These are phyloP conservation scores for Tylopilus cervinicoccineus DNA, from an alignment of 768 basidiomycete genomes.

Conservation along the genomic window DNA sequence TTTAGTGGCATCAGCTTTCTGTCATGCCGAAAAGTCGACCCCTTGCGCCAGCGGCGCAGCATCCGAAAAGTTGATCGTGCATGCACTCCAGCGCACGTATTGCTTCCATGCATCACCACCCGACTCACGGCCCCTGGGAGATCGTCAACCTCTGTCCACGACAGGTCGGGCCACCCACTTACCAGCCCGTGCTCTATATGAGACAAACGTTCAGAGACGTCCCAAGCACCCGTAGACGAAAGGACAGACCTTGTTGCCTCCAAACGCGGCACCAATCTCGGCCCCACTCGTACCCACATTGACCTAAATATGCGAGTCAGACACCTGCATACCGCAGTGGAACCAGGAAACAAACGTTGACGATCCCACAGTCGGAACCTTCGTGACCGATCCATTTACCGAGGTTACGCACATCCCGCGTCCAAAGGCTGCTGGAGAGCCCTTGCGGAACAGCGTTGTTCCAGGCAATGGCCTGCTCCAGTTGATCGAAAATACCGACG, in stretches of 20 bases:
- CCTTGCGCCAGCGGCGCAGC: slow-evolving; percentile 90
- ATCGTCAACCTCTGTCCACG: slow-evolving; percentile 20
- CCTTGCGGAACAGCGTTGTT: slow-evolving; percentile 91
- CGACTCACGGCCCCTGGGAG: slow-evolving; percentile 83
- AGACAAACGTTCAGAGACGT: slow-evolving; percentile 15
- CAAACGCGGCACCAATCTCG: slow-evolving; percentile 84
- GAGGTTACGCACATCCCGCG: slow-evolving; percentile 74
- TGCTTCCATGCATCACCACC: slow-evolving; percentile 99
- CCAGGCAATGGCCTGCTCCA: slow-evolving; percentile 84
- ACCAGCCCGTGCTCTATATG: slow-evolving; percentile 78
- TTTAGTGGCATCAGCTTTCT: slow-evolving; percentile 5
- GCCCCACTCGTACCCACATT: slow-evolving; percentile 69
- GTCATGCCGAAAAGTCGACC: slow-evolving; percentile 67
- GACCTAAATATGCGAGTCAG: slow-evolving; percentile 36
- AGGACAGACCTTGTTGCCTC: slow-evolving; percentile 78
- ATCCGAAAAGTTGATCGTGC: slow-evolving; percentile 91
- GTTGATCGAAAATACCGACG: slow-evolving; percentile 79
- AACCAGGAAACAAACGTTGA: slow-evolving; percentile 58
- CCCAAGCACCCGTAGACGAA: slow-evolving; percentile 8
- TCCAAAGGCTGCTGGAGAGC: slow-evolving; percentile 90
- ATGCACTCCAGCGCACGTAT: slow-evolving; percentile 88
- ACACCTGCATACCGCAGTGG: neutral
- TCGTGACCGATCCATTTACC: slow-evolving; percentile 91
- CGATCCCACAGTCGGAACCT: slow-evolving; percentile 89
- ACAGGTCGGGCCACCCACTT: slow-evolving; percentile 26